These are phyloP conservation scores for Filosporella fistucella DNA, from an alignment of 495 filamentous ascomycete genomes.

Conservation along the genomic window DNA sequence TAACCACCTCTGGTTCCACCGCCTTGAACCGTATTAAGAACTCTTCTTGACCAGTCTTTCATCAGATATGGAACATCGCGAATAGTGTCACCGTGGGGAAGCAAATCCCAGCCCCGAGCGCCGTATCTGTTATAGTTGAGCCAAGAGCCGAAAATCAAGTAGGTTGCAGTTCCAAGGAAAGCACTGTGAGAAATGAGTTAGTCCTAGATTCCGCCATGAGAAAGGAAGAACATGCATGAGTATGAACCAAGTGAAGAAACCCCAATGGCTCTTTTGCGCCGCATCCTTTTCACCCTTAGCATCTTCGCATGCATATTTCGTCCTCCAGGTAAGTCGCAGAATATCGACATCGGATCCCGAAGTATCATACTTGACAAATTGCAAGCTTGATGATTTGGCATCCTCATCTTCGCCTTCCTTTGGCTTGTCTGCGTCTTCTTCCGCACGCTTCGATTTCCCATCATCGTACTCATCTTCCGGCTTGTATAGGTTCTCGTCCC, in stretches of 20 bases:
- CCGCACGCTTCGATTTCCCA: constrained; percentile 24
- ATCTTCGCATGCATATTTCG: constrained; percentile 77
- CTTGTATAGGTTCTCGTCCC: constrained; percentile 60
- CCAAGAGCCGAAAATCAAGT: constrained; percentile 98
- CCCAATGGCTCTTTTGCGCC: constrained; percentile 55
- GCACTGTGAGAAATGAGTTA: constrained; percentile 43
- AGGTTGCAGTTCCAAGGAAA: constrained; percentile 82
- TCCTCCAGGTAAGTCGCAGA: constrained; percentile 75
- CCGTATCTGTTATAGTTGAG: constrained; percentile 98
- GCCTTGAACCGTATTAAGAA: constrained; percentile 81
- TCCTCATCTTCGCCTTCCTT: constrained; percentile 38
- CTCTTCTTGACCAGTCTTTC: constrained; percentile 76
- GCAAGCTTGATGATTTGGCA: constrained; percentile 45
- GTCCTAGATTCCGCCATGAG: constrained; percentile 3
- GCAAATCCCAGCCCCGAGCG: constrained; percentile 89
- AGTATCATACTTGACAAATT: constrained; percentile 66
- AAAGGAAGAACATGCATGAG: constrained; percentile 71
- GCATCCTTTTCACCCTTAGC: constrained; percentile 40
- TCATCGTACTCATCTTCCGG: constrained; percentile 39
- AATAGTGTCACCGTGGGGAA: constrained; percentile 90
- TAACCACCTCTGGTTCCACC: constrained; percentile 81
- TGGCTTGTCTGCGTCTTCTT: constrained; percentile 22
- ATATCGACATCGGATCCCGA: constrained; percentile 40
- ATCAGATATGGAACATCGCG: constrained; percentile 89
- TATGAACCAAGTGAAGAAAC: constrained; percentile 96